Evolutionary conservation across 768 basidiomycete genomes (phyloP).

Genomic region (Brasilioporus rufonigricans): DNA sequence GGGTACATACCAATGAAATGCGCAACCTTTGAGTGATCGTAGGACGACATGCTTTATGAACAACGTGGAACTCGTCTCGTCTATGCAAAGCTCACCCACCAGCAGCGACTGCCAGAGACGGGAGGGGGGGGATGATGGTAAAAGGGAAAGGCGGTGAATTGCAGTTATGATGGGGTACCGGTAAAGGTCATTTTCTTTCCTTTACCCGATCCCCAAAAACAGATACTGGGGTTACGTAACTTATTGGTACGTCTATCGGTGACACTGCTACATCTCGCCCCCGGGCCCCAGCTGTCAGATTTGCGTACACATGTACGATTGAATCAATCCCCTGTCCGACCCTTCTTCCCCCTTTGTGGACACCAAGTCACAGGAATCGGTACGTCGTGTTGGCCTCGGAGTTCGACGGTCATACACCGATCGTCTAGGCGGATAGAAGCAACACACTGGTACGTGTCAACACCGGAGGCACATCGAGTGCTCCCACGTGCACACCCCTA

Average conservation of each 20-base stretch:
- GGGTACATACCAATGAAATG: conserved; percentile 57
- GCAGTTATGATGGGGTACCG: conserved; percentile 11
- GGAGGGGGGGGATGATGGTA: conserved; percentile 18
- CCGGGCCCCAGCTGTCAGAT: not conserved
- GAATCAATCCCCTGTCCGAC: not conserved
- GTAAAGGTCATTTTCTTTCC: conserved; percentile 16
- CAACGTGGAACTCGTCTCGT: conserved; percentile 5
- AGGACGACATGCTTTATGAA: conserved; percentile 30
- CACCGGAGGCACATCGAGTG: conserved; percentile 30
- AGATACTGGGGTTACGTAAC: conserved; percentile 33
- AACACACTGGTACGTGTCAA: not conserved
- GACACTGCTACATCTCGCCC: not conserved
- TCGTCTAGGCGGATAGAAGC: conserved; percentile 10
- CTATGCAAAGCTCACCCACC: conserved; percentile 5
- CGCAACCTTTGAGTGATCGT: conserved; percentile 59
- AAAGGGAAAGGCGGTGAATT: conserved; percentile 10
- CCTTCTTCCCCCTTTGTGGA: not conserved
- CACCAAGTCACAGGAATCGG: not conserved
- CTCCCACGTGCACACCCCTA: not conserved
- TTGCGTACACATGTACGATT: not conserved
- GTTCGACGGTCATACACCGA: conserved; percentile 12
- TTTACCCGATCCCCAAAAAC: conserved; percentile 30
- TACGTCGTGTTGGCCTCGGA: conserved; percentile 14
- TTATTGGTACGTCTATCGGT: not conserved
- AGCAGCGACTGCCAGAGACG: conserved; percentile 4